Evolutionary conservation across 129 eudicot genomes (phyloP).

Genomic region (Logfia minima): DNA sequence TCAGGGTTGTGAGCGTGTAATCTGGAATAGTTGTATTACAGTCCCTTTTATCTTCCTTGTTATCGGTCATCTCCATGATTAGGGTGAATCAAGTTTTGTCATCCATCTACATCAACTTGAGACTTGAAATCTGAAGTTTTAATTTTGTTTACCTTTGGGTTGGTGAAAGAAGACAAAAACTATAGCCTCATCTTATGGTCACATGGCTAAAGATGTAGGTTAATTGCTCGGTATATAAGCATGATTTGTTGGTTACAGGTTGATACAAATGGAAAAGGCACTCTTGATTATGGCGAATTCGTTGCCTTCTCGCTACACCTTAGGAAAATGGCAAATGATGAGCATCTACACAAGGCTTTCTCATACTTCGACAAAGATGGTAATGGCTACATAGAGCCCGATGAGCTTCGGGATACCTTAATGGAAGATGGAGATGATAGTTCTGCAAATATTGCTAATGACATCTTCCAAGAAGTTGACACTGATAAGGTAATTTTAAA

Average conservation of each 20-base stretch:
- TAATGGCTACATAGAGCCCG: conserved; percentile 72
- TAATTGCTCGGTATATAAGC: neutral
- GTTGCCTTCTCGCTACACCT: conserved; percentile 81
- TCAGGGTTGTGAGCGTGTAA: too few species aligned
- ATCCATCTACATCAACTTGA: neutral
- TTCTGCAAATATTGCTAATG: conserved; percentile 69
- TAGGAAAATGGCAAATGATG: conserved; percentile 81
- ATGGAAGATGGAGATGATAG: conserved; percentile 84
- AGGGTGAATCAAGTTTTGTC: neutral
- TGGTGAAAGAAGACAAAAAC: neutral
- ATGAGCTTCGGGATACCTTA: conserved; percentile 73
- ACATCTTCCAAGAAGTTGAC: conserved; percentile 94
- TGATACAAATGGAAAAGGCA: conserved; percentile 78
- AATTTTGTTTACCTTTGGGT: neutral
- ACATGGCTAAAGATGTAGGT: too few species aligned
- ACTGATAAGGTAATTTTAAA: conserved; percentile 63
- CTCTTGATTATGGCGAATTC: conserved; percentile 82
- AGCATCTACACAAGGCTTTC: conserved; percentile 87
- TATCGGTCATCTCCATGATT: too few species aligned
- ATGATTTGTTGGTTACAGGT: conserved; percentile 47
- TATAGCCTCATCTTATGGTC: neutral
- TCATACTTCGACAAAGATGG: conserved; percentile 86
- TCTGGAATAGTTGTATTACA: too few species aligned
- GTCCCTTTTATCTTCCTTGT: too few species aligned
- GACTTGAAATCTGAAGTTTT: neutral